phyloP scores from a whole-genome alignment of 306 rosid species.

The Quercus suber region DNA sequence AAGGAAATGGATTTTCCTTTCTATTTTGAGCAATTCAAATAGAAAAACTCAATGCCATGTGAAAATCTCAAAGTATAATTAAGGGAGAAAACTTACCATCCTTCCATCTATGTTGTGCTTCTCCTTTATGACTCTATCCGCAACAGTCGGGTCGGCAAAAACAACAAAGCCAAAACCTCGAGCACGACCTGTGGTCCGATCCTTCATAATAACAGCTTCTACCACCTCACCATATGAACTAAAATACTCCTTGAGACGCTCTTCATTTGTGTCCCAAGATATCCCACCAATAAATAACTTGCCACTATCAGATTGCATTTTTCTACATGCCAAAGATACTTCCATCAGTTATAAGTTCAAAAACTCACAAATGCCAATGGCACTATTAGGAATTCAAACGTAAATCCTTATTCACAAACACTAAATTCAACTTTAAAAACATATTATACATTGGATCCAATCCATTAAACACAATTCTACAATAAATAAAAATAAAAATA shows the following conservation, averaged over 20 bases:
- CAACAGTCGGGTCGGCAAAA: slow-evolving; percentile 75
- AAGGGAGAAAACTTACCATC: slow-evolving; percentile 57
- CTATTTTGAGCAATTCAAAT: slow-evolving; percentile 15
- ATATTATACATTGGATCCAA: slow-evolving; percentile 41
- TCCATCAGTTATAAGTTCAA: slow-evolving; percentile 29
- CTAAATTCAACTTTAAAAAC: slow-evolving; percentile 6
- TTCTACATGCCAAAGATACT: slow-evolving; percentile 51
- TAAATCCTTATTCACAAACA: slow-evolving; percentile 1
- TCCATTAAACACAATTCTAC: slow-evolving; percentile 4
- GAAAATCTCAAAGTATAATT: slow-evolving; percentile 9
- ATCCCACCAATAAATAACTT: slow-evolving; percentile 93
- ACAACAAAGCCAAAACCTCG: slow-evolving; percentile 97
- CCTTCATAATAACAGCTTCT: slow-evolving; percentile 99
- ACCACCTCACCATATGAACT: slow-evolving; percentile 84
- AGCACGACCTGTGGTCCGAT: slow-evolving; percentile 97
- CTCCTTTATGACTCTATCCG: slow-evolving; percentile 76
- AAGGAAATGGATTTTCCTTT: background rate
- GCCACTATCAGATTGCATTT: slow-evolving; percentile 96
- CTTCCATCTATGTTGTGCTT: slow-evolving; percentile 98
- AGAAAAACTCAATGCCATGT: slow-evolving; percentile 18
- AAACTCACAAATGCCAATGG: slow-evolving; percentile 39
- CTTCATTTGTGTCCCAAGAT: slow-evolving; percentile 99
- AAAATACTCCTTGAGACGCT: slow-evolving; percentile 91
- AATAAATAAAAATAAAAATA: background rate
- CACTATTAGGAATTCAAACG: slow-evolving; percentile 20